Conservation (phyloP, 352 stramenopile genomes). For the Phytophthora uliginosa region DNA sequence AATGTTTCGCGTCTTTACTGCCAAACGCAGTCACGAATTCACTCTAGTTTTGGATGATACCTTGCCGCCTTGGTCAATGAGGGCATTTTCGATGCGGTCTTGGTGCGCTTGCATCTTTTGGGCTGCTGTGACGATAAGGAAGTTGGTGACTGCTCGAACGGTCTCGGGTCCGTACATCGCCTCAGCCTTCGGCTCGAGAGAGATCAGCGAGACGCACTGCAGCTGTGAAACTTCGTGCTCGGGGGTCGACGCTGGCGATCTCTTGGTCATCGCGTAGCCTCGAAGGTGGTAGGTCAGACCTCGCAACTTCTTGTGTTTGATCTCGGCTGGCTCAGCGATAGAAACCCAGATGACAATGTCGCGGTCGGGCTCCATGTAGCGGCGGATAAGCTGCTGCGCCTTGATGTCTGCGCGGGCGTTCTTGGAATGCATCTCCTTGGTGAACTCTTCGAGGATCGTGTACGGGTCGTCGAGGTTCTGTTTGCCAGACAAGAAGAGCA, state of each 20-base stretch:
- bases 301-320: slow-evolving; percentile 53
- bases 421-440: slow-evolving; percentile 60
- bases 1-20: slow-evolving; percentile 2
- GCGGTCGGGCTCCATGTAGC: slow-evolving; percentile 58
- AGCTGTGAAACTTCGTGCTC: slow-evolving; percentile 32
- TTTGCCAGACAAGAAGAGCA: neutral
- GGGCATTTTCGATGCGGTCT: slow-evolving; percentile 40
- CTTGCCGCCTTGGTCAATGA: slow-evolving; percentile 27
- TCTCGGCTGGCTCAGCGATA: slow-evolving; percentile 53
- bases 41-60: neutral
- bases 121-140: slow-evolving; percentile 37
- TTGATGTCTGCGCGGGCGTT: slow-evolving; percentile 56
- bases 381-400: slow-evolving; percentile 61
- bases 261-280: slow-evolving; percentile 58
- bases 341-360: slow-evolving; percentile 62
- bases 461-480: slow-evolving; percentile 42
- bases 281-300: slow-evolving; percentile 55
- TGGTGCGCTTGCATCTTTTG: slow-evolving; percentile 47
- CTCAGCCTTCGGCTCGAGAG: slow-evolving; percentile 35
- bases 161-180: slow-evolving; percentile 33
- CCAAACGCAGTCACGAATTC: neutral
- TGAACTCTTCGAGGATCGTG: slow-evolving; percentile 65
- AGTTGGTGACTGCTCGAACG: slow-evolving; percentile 43
- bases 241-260: slow-evolving; percentile 24
- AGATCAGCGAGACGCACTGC: slow-evolving; percentile 42